Evolutionary conservation across 129 eudicot species (phyloP).

Genomic region (Arctium lappa): DNA sequence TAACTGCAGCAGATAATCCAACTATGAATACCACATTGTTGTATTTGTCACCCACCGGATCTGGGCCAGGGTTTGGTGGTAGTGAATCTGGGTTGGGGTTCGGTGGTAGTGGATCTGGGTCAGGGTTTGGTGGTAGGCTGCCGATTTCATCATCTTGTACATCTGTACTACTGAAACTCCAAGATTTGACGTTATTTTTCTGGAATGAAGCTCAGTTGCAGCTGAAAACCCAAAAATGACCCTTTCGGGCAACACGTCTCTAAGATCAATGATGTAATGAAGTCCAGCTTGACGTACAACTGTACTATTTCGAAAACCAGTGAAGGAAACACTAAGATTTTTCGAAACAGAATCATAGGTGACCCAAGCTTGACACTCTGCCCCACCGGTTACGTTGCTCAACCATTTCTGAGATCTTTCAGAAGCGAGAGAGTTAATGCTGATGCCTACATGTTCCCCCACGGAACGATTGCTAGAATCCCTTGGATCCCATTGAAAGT

Average conservation of each 20-base stretch:
- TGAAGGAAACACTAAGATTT: no score
- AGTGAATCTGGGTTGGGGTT: no score
- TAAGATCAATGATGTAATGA: slow-evolving; percentile 26
- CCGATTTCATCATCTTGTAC: not conserved
- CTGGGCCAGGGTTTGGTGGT: no score
- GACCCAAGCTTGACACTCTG: no score
- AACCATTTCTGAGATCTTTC: slow-evolving; percentile 11
- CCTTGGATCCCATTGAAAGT: not conserved
- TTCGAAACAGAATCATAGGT: no score
- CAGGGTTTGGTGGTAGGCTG: no score
- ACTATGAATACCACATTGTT: slow-evolving; percentile 11
- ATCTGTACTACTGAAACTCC: slow-evolving; percentile 28
- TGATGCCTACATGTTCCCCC: slow-evolving; percentile 29
- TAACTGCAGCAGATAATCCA: not conserved
- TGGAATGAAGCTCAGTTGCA: not conserved
- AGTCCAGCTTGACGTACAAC: slow-evolving; percentile 4
- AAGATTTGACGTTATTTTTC: slow-evolving; percentile 21
- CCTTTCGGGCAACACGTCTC: slow-evolving; percentile 17
- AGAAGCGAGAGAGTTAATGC: slow-evolving; percentile 28
- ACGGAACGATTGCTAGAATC: not conserved
- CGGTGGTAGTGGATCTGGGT: no score
- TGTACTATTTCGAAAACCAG: slow-evolving; percentile 10
- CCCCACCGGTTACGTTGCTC: slow-evolving; percentile 19
- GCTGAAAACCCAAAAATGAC: slow-evolving; percentile 35
- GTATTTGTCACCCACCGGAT: not conserved